Conservation (phyloP, 208 protist genomes). For the Trypanosoma scelopori region DNA sequence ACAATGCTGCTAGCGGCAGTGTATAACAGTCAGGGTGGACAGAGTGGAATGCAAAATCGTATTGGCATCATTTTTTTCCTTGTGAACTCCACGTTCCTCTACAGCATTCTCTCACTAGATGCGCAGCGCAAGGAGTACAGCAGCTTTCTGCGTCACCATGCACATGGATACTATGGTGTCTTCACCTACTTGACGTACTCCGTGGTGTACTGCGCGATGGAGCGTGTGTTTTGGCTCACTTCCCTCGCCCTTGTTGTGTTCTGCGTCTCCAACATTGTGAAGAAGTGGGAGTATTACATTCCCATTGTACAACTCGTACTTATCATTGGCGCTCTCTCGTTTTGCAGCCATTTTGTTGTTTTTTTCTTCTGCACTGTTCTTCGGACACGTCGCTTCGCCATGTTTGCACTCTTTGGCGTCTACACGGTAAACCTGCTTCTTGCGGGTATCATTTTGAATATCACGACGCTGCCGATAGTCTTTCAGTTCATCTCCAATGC, state of each 20-base stretch:
- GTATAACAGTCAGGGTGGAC: slow-evolving; percentile 50
- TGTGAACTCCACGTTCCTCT: slow-evolving; percentile 56
- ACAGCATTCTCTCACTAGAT: slow-evolving; percentile 46
- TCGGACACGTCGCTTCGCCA: slow-evolving; percentile 20
- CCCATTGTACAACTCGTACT: slow-evolving; percentile 51
- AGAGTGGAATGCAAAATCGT: slow-evolving; percentile 66
- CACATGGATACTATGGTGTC: slow-evolving; percentile 55
- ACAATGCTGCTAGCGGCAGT: slow-evolving; percentile 43
- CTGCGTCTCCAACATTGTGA: slow-evolving; percentile 44
- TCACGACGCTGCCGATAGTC: slow-evolving; percentile 43
- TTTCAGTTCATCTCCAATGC: slow-evolving; percentile 42
- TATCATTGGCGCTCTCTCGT: slow-evolving; percentile 51
- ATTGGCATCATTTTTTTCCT: slow-evolving; percentile 72
- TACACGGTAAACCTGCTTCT: slow-evolving; percentile 64
- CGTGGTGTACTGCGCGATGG: slow-evolving; percentile 36
- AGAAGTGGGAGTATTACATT: slow-evolving; percentile 50
- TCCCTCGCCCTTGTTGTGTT: slow-evolving; percentile 41
- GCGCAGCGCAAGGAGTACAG: slow-evolving; percentile 47
- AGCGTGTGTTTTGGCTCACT: slow-evolving; percentile 41
- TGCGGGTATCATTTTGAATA: slow-evolving; percentile 61
- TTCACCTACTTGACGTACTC: slow-evolving; percentile 44
- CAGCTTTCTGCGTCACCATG: slow-evolving; percentile 47
- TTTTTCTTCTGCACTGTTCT: slow-evolving; percentile 36
- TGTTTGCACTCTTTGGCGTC: slow-evolving; percentile 40
- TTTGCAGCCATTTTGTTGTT: slow-evolving; percentile 46